Evolutionary conservation across 2,329 filamentous ascomycete species (phyloP).

Genomic region (Aspergillus quadrilineatus): DNA sequence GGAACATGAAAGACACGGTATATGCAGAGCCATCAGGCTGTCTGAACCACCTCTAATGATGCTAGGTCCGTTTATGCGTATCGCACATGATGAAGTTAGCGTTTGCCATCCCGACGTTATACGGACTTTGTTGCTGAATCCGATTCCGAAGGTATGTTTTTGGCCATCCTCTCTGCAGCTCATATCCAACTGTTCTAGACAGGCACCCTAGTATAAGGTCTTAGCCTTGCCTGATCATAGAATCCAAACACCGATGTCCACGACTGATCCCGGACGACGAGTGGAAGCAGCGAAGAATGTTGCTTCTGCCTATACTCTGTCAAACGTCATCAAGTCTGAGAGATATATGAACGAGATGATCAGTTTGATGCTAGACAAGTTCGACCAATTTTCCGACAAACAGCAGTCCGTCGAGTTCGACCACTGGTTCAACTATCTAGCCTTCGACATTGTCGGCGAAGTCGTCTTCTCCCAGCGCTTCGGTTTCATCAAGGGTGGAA

Average conservation of each 20-base stretch:
- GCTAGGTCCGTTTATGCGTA: conserved; percentile 1
- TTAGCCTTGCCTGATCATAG: not conserved
- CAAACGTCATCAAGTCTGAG: not conserved
- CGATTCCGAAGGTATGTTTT: conserved; percentile 2
- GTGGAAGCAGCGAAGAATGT: not conserved
- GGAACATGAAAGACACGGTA: conserved; percentile 7
- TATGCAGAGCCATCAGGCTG: too few relatives aligned
- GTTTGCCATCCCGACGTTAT: conserved; percentile 8
- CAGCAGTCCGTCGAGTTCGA: not conserved
- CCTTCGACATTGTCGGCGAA: conserved; percentile 6
- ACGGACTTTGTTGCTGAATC: not conserved
- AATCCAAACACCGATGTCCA: conserved; percentile 2
- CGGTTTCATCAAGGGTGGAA: conserved; percentile 1
- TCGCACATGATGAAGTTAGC: conserved; percentile 9
- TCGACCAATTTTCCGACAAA: not conserved
- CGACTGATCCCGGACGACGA: not conserved
- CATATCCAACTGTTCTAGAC: not conserved
- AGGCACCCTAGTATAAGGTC: conserved; percentile 5
- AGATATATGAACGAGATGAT: not conserved
- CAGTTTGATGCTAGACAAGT: not conserved
- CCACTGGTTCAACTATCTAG: conserved; percentile 6
- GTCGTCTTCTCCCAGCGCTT: conserved; percentile 1
- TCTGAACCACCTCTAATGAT: not conserved
- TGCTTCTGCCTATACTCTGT: not conserved
- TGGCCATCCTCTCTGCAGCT: too few relatives aligned